phyloP scores from a whole-genome alignment of 1,139 yeast species.

The Taphrina communis region DNA sequence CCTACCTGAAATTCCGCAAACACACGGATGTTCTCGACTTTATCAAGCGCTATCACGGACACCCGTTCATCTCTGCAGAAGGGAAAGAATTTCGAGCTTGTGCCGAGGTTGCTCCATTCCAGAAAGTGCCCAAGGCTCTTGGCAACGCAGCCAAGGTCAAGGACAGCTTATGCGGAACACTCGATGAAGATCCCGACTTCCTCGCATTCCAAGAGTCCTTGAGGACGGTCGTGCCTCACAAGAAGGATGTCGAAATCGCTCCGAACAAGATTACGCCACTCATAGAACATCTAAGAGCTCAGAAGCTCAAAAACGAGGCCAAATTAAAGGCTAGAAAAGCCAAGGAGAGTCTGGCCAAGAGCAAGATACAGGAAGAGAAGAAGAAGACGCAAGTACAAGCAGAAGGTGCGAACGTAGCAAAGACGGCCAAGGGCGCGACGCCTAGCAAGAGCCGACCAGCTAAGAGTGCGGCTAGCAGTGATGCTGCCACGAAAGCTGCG shows the following conservation, averaged over 20 bases:
- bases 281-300: constrained; percentile 43
- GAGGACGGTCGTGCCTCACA: constrained; percentile 27
- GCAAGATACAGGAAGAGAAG: constrained; percentile 43
- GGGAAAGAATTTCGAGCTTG: constrained; percentile 43
- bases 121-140: constrained; percentile 42
- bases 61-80: constrained; percentile 38
- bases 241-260: constrained; percentile 14
- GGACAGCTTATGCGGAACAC: constrained; percentile 17
- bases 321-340: constrained; percentile 30
- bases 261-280: constrained; percentile 42
- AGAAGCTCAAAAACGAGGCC: constrained; percentile 39
- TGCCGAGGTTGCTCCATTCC: constrained; percentile 46
- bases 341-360: constrained; percentile 19
- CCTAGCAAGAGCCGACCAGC: constrained; percentile 9
- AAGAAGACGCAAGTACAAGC: constrained; percentile 36
- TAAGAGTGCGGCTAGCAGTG: constrained; percentile 2
- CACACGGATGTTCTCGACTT: constrained; percentile 42
- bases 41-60: constrained; percentile 43
- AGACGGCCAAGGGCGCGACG: background rate
- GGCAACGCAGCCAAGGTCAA: constrained; percentile 9
- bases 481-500: background rate
- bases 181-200: constrained; percentile 44
- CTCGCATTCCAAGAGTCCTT: constrained; percentile 44
- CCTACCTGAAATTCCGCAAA: constrained; percentile 45
- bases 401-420: background rate